Conservation (phyloP, 2,329 filamentous ascomycete species). For the Colletotrichum sp. region DNA sequence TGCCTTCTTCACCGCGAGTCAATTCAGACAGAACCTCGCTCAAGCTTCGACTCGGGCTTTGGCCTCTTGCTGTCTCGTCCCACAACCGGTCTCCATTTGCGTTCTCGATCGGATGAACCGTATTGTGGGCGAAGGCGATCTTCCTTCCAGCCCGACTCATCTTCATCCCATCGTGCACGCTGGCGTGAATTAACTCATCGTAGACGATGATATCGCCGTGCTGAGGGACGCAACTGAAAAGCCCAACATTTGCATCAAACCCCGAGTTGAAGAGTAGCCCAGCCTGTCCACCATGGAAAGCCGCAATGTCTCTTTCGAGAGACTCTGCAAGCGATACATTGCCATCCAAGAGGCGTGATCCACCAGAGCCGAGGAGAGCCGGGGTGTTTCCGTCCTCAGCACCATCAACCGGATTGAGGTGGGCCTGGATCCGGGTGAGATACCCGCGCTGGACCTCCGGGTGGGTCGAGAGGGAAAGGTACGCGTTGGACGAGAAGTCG, state of each 20-base stretch:
- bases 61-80: neutral
- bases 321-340: conserved; percentile 49
- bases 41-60: conserved; percentile 25
- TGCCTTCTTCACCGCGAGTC: conserved; percentile 35
- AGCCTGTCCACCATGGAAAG: conserved; percentile 49
- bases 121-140: conserved; percentile 64
- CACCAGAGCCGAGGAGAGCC: conserved; percentile 55
- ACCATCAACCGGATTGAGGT: conserved; percentile 3
- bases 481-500: conserved; percentile 81
- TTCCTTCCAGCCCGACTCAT: conserved; percentile 58
- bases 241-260: conserved; percentile 69
- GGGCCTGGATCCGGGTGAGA: conserved; percentile 43
- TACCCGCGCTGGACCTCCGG: conserved; percentile 65
- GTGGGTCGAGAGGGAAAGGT: conserved; percentile 74
- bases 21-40: conserved; percentile 33
- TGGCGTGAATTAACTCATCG: conserved; percentile 80
- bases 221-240: conserved; percentile 66
- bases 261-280: conserved; percentile 63
- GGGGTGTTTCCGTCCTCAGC: conserved; percentile 1
- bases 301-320: conserved; percentile 51
- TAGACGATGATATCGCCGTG: conserved; percentile 69
- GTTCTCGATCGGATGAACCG: conserved; percentile 30
- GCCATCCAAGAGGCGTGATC: conserved; percentile 59
- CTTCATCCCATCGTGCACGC: conserved; percentile 78
- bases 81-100: neutral